Evolutionary conservation across 129 eudicot genomes (phyloP), one percentile per base, ranked within the genome.

Genomic region (Lactuca saligna): DNA sequence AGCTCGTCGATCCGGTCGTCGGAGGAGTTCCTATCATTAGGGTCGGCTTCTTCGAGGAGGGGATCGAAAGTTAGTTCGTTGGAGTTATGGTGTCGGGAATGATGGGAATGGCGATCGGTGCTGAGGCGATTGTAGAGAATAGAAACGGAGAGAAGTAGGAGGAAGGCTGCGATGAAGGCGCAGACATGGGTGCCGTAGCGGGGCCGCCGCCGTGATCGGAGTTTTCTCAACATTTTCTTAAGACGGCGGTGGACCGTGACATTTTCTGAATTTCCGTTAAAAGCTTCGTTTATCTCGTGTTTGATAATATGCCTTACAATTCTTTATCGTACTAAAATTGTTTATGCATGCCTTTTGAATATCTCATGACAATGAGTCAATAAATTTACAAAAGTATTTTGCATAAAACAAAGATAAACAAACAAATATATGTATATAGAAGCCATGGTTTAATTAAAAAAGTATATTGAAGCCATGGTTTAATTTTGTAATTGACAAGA

Each of bases 171-270:
- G 69, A 74, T 54, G 0, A 82, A 13, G 73, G 96, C 88, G 86
- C 90, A 88, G 61, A 85, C 29, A 46, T 88, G 82, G 9, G 92
- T 75, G 68, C 80, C 84, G 84, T 76, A 85, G 67, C 84, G 78
- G 57, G 86, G 87, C 0, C 96, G 96, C 72, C 97, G 96, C 76
- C 96, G 86, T 69, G 85, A 54, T 35, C 93, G 96, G 81, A 83
- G 88, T 75, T 70, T 84, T 66, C 83, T 77, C 46, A 86, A 74
- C 90, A 86, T 81, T 2, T 54, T 39, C 39, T 15, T 34, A 20
- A 31, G 77, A 72, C 70, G 77, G 55, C 44, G 39, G 61, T 51
- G 8, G 70, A 63, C 48, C 17, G 57, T 63, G 7, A 39, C 64
- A 54, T 59, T 63, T 63, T 72, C 69, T 20, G 25, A 33, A 5